These are phyloP conservation scores for Geoglossum cookeanum DNA, from an alignment of 2,329 filamentous ascomycete genomes.

Conservation along the genomic window DNA sequence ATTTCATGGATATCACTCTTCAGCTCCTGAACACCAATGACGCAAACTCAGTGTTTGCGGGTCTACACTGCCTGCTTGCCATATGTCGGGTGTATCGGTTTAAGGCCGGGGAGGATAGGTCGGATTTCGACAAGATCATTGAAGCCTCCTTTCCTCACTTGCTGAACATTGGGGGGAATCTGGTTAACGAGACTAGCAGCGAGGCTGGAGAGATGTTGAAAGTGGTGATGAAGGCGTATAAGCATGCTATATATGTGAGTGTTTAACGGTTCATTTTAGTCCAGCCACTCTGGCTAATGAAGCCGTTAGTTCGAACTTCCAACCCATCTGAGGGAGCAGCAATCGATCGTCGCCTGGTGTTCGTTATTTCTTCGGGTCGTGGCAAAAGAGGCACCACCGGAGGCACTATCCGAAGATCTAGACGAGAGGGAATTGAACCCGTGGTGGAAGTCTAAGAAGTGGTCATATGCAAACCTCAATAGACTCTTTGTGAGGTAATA, in stretches of 20 bases:
- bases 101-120: conserved; percentile 64
- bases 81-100: conserved; percentile 93
- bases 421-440: conserved; percentile 83
- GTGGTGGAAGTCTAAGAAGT: conserved; percentile 99
- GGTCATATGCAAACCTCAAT: conserved; percentile 96
- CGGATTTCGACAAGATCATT: conserved; percentile 87
- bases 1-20: conserved; percentile 82
- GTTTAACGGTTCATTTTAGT: conserved; percentile 4
- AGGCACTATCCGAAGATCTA: conserved; percentile 58
- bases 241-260: conserved; percentile 89
- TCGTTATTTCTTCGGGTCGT: conserved; percentile 85
- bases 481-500: conserved; percentile 74
- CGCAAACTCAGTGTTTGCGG: conserved; percentile 72
- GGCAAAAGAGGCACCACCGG: conserved; percentile 62
- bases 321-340: conserved; percentile 54
- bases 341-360: conserved; percentile 86
- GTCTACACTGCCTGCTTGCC: conserved; percentile 80
- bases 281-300: background rate
- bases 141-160: conserved; percentile 78
- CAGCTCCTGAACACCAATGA: conserved; percentile 77
- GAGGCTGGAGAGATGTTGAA: conserved; percentile 96
- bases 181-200: conserved; percentile 77
- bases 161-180: conserved; percentile 66
- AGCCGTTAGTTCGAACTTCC: conserved; percentile 62
- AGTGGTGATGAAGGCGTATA: conserved; percentile 88